Evolutionary conservation across 768 basidiomycete species (phyloP).

Genomic region (Leccinellum rugosiceps): DNA sequence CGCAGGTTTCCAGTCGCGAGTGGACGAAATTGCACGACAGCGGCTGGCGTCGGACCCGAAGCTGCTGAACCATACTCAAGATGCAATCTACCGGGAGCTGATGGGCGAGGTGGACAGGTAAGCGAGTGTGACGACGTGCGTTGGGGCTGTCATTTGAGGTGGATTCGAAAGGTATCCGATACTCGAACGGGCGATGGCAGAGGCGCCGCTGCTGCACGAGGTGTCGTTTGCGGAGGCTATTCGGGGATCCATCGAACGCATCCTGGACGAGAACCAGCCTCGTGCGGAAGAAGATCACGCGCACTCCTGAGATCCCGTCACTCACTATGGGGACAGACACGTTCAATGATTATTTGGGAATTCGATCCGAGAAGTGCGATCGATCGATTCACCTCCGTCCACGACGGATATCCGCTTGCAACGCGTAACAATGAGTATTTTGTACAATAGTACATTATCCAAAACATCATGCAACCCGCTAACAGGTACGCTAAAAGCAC

Average conservation of each 20-base stretch:
- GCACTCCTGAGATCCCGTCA: neutral
- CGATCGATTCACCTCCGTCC: neutral
- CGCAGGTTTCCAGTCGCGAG: constrained; percentile 50
- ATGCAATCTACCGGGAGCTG: constrained; percentile 55
- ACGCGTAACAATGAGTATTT: neutral
- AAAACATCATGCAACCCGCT: neutral
- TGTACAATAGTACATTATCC: neutral
- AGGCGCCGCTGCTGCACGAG: constrained; percentile 48
- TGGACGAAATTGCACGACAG: constrained; percentile 60
- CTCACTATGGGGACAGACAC: neutral
- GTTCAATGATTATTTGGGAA: neutral
- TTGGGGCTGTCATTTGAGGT: neutral
- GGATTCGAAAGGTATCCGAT: constrained; percentile 54
- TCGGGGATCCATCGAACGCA: constrained; percentile 41
- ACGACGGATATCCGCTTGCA: constrained; percentile 2
- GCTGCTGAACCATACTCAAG: constrained; percentile 49
- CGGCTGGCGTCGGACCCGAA: constrained; percentile 53
- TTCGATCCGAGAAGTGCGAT: neutral
- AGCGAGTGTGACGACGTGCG: neutral
- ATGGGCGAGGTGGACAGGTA: constrained; percentile 73
- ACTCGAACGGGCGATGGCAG: constrained; percentile 59
- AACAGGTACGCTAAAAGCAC: neutral
- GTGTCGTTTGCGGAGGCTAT: constrained; percentile 43
- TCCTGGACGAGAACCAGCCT: constrained; percentile 41
- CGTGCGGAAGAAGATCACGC: neutral